Conservation (phyloP, 306 rosid genomes). For the Fragaria vesca region DNA sequence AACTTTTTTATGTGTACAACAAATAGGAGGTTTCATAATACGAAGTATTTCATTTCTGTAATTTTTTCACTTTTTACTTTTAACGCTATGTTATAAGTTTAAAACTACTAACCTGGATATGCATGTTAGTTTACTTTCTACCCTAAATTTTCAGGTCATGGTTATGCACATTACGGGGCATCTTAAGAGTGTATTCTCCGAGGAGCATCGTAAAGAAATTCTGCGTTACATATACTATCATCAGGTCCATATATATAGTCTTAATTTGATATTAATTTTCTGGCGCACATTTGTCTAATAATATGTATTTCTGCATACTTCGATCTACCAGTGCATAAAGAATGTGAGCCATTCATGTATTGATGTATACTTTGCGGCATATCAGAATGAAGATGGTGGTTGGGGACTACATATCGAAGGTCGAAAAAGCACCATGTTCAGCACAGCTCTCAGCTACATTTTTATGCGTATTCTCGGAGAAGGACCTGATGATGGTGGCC, state of each 20-base stretch:
- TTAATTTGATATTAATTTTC: no score
- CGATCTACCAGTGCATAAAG: no score
- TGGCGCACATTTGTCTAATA: no score
- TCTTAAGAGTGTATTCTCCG: constrained; percentile 45
- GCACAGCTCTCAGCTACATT: constrained; percentile 57
- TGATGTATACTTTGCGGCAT: no score
- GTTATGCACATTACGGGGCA: constrained; percentile 57
- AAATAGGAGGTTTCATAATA: background rate
- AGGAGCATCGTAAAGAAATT: constrained; percentile 55
- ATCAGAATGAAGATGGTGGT: constrained; percentile 80
- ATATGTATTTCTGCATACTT: background rate
- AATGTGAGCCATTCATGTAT: no score
- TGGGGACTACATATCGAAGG: constrained; percentile 83
- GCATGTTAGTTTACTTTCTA: no score
- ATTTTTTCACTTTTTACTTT: no score
- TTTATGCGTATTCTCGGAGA: constrained; percentile 69
- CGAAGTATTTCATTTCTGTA: no score
- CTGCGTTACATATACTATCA: constrained; percentile 64
- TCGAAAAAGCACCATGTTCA: constrained; percentile 63
- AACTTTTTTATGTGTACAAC: no score
- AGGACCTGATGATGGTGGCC: constrained; percentile 52
- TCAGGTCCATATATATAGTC: constrained; percentile 38
- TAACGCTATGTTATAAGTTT: no score
- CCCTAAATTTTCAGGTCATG: constrained; percentile 44
- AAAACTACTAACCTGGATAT: no score